Base-by-base conservation (phyloP, 257 asterid genomes). In the Lavandula angustifolia region DNA sequence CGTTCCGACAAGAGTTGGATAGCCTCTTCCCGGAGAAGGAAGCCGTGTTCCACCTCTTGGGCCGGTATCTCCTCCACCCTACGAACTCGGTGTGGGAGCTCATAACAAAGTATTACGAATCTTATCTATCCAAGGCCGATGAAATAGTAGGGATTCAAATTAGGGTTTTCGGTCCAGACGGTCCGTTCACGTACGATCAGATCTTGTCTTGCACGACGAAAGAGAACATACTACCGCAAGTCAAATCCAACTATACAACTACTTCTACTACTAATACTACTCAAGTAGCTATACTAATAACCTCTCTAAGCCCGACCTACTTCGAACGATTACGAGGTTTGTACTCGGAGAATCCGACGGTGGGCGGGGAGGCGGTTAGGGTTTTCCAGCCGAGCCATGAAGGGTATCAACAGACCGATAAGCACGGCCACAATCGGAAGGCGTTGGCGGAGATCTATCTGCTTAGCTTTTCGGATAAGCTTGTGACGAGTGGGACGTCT, bases 391-490 rank as follows among this genome's bases (percentile, higher is more conserved):
- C 94, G 11, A 90, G 97, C 48, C 79, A 83, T 18, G 95, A 85
- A 65, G 84, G 68, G 38, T 57, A 74, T 27, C 94, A 86, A 54
- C 85, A 79, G 62, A 81, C 78, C 0, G 85, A 82, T 69, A 83
- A 84, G 48, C 60, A 72, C n/a, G 65, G 68, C 68, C 95, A 87
- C 53, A 78, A 85, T 33, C 69, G 78, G 13, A 87, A 83, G 73
- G 95, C 92, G 1, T 90, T 80, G 95, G 92, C 95, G 0, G 95
- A 90, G 52, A 90, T 90, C 73, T 90, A 90, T 60, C 70, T 90
- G 33, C 79, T 90, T 66, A 83, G 95, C 75, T 70, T 87, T 59
- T 73, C 78, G n/a, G 97, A 90, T 64, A 87, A 84, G 63, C 41
- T 87, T 75, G 92, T 85, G 10, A 87, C 92, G 10, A 90, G 90